These are phyloP conservation scores for Cicer arietinum DNA, from an alignment of 306 rosid species.

Conservation along the genomic window DNA sequence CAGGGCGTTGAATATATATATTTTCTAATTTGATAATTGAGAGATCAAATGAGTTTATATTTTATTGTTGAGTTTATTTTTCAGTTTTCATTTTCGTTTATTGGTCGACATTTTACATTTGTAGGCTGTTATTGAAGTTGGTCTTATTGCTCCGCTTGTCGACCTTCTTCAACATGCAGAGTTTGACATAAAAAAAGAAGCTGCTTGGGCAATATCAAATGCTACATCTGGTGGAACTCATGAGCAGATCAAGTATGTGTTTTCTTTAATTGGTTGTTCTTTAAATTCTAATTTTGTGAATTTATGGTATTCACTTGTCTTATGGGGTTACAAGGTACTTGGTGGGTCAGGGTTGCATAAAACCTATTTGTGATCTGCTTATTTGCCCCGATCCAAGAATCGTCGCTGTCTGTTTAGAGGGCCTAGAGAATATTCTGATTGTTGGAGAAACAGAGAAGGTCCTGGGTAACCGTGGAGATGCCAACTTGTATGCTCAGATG, in stretches of 20 bases:
- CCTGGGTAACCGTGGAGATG: slow-evolving; percentile 57
- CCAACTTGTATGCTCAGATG: slow-evolving; percentile 73
- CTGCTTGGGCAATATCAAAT: slow-evolving; percentile 93
- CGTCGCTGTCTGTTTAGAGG: slow-evolving; percentile 77
- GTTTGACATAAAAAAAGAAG: slow-evolving; percentile 87
- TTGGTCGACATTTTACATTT: slow-evolving; percentile 17
- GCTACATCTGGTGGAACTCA: slow-evolving; percentile 82
- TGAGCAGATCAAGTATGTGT: slow-evolving; percentile 74
- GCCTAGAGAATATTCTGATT: slow-evolving; percentile 75
- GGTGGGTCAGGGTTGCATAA: slow-evolving; percentile 74
- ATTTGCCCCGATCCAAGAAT: slow-evolving; percentile 83
- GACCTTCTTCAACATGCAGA: slow-evolving; percentile 83
- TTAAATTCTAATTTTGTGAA: neutral
- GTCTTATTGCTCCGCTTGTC: slow-evolving; percentile 69
- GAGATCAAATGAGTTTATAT: slow-evolving; percentile 14
- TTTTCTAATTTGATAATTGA: neutral
- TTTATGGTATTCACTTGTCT: slow-evolving; percentile 27
- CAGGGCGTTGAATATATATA: neutral
- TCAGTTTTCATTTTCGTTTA: neutral
- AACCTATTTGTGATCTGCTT: slow-evolving; percentile 89
- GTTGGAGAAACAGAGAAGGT: slow-evolving; percentile 82
- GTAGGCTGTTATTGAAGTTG: slow-evolving; percentile 77
- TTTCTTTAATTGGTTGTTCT: slow-evolving; percentile 4
- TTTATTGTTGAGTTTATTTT: neutral
- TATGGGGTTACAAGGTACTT: slow-evolving; percentile 59